Evolutionary conservation across 78 protist genomes (phyloP), one percentile per base, ranked within the genome.

Genomic region (Thecamonas trahens): DNA sequence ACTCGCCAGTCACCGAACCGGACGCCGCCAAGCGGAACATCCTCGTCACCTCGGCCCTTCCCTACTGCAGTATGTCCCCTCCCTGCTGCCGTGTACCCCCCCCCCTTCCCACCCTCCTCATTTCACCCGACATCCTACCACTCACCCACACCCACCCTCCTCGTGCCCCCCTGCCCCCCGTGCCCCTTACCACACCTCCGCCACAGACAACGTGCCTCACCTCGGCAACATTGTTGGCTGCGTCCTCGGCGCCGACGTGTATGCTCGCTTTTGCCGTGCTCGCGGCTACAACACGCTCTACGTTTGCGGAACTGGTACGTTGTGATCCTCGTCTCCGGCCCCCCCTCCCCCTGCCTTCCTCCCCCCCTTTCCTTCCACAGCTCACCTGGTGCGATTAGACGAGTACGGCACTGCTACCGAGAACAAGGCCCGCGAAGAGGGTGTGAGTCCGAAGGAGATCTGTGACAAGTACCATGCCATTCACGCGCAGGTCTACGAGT

Each of bases 341-440:
- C n/a, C n/a, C n/a, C n/a, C n/a, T n/a, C n/a, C n/a, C n/a, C n/a
- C n/a, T n/a, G n/a, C n/a, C n/a, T n/a, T n/a, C n/a, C n/a, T n/a
- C n/a, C n/a, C n/a, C n/a, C n/a, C n/a, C n/a, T n/a, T n/a, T n/a
- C n/a, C n/a, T n/a, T n/a, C n/a, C n/a, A n/a, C n/a, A n/a, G n/a
- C n/a, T n/a, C n/a, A n/a, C n/a, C n/a, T n/a, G n/a, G n/a, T n/a
- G n/a, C n/a, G n/a, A n/a, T n/a, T n/a, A n/a, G 94, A 88, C 75
- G 94, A 88, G 68, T 88, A 88, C 58, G 94, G 94, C 61, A 88
- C 94, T 5, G 84, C 94, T 28, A 88, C 94, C 26, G 94, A 88
- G 61, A 78, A 82, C 20, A 76, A 82, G 63, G 95, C 95, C 24
- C 60, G 71, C 31, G 61, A 74, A 53, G 90, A 83, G n/a, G 70